Percentiles rank a stretch among this genome's conserved stretches.
Evolutionary conservation across 2,329 filamentous ascomycete genomes (phyloP).

Genomic region (Ceratocystis colombiana): DNA sequence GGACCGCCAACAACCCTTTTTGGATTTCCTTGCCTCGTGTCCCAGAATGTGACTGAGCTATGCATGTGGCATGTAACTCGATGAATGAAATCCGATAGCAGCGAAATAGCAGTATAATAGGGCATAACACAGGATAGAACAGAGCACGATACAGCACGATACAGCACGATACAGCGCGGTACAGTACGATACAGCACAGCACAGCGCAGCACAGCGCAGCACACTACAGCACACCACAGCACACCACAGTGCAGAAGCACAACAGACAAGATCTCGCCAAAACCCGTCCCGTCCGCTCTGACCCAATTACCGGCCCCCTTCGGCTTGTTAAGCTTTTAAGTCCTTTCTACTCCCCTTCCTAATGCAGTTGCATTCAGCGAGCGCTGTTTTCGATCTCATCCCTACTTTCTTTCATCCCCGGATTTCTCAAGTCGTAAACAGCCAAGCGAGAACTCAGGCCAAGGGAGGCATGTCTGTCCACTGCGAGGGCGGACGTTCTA

Average conservation of each 20-base stretch:
- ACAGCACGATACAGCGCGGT: no score
- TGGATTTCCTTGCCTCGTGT: background rate
- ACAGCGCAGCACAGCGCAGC: no score
- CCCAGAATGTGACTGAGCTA: background rate
- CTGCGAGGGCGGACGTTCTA: background rate
- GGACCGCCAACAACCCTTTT: background rate
- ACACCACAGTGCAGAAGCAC: background rate
- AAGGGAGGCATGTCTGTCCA: background rate
- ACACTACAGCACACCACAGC: no score
- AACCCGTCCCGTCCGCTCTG: background rate
- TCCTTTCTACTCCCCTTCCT: constrained; percentile 5
- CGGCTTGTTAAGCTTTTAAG: background rate
- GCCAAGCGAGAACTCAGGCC: background rate
- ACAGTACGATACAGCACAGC: no score
- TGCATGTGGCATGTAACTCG: background rate
- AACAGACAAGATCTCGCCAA: background rate
- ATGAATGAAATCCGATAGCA: background rate
- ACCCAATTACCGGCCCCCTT: background rate
- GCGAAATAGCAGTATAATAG: no score
- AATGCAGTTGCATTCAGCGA: constrained; percentile 8
- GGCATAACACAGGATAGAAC: no score
- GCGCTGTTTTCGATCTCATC: constrained; percentile 8
- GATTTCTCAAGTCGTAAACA: background rate
- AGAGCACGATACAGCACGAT: no score
- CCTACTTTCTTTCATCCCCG: constrained; percentile 5